Conservation (phyloP, 2,329 filamentous ascomycete species). For the Colletotrichum musicola region DNA sequence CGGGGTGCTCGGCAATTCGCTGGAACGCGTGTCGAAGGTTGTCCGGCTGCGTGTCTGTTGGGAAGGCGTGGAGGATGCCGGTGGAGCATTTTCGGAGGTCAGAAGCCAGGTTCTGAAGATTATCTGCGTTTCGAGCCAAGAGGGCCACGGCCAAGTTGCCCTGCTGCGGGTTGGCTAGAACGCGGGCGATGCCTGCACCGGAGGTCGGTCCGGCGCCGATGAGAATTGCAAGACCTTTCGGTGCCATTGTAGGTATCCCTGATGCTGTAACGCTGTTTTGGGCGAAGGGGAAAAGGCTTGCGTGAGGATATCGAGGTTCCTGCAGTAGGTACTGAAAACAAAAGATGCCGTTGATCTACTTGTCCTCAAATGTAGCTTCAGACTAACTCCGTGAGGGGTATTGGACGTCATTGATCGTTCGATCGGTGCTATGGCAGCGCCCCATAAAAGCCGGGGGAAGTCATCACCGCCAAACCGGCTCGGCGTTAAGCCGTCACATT, state of each 20-base stretch:
- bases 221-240: constrained; percentile 62
- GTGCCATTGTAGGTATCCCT: constrained; percentile 54
- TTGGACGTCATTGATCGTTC: constrained; percentile 32
- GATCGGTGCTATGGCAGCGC: neutral
- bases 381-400: neutral
- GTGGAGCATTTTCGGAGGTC: constrained; percentile 55
- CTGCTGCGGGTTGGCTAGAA: constrained; percentile 62
- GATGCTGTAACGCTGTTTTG: neutral
- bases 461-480: neutral
- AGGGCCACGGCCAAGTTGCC: constrained; percentile 69
- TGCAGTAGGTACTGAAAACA: too few species aligned
- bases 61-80: constrained; percentile 63
- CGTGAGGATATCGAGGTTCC: neutral
- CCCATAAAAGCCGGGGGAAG: constrained; percentile 5
- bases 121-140: constrained; percentile 61
- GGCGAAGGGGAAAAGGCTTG: neutral
- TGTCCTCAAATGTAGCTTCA: too few species aligned
- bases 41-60: constrained; percentile 61
- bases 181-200: constrained; percentile 67
- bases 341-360: too few species aligned
- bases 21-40: constrained; percentile 61
- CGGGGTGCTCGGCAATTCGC: constrained; percentile 60
- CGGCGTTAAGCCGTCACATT: constrained; percentile 19
- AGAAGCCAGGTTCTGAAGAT: constrained; percentile 56
- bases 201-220: constrained; percentile 63